These are phyloP conservation scores for Fraxinus baroniana DNA, from an alignment of 305 asterid species.

Conservation along the genomic window DNA sequence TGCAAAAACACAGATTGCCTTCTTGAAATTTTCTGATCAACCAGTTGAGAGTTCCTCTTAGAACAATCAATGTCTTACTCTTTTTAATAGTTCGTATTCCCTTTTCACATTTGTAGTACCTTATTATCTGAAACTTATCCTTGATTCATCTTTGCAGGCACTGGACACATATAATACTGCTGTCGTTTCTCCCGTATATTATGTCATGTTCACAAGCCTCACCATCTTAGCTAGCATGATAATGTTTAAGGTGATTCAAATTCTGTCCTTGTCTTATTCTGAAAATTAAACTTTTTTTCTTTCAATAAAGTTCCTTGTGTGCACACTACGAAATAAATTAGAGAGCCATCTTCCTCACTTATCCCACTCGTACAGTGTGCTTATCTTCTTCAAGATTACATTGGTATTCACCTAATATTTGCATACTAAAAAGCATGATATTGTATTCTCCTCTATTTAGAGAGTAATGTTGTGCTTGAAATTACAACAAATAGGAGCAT, in stretches of 20 bases:
- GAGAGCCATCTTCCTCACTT: not conserved
- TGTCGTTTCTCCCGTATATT: conserved; percentile 75
- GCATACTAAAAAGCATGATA: not conserved
- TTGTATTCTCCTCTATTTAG: not conserved
- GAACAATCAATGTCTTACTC: not conserved
- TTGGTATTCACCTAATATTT: not conserved
- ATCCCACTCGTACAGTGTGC: not conserved
- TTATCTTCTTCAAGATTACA: not conserved
- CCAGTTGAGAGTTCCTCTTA: not conserved
- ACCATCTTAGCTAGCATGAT: conserved; percentile 72
- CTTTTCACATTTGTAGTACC: not conserved
- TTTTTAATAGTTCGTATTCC: not conserved
- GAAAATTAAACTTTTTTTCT: not conserved
- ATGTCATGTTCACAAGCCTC: conserved; percentile 73
- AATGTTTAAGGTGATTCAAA: conserved; percentile 62
- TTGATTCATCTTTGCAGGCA: conserved; percentile 47
- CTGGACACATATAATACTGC: conserved; percentile 67
- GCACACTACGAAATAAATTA: not conserved
- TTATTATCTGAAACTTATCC: not conserved
- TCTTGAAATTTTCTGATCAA: not conserved
- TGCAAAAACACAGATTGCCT: not conserved
- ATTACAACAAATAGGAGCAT: not conserved
- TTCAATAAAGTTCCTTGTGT: not conserved
- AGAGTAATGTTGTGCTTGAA: not conserved
- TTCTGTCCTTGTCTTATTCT: not conserved